These are phyloP conservation scores for Fusarium bactridioides DNA, from an alignment of 2,329 filamentous ascomycete species.

Conservation along the genomic window DNA sequence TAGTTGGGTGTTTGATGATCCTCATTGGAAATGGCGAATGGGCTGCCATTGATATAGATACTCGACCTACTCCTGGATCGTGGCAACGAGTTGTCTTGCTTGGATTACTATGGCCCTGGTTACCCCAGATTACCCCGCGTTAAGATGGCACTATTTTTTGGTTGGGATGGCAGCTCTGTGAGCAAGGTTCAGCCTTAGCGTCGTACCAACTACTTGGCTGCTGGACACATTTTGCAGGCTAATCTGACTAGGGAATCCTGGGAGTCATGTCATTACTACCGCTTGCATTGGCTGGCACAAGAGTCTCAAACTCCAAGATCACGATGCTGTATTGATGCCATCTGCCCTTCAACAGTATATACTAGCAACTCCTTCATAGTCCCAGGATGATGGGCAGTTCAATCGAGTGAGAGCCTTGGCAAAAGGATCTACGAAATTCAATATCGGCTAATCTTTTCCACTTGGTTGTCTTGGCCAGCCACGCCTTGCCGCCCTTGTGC, in stretches of 20 bases:
- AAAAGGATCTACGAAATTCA: neutral
- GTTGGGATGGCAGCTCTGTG: neutral
- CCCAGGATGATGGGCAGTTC: neutral
- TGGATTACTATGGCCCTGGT: neutral
- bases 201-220: neutral
- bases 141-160: neutral
- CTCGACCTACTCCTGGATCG: neutral
- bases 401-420: neutral
- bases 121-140: slow-evolving; percentile 29
- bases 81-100: neutral
- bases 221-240: too few relatives aligned
- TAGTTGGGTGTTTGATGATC: neutral
- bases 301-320: neutral
- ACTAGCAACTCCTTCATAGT: neutral
- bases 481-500: neutral
- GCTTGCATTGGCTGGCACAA: neutral
- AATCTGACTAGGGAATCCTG: neutral
- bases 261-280: neutral
- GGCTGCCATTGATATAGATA: slow-evolving; percentile 14
- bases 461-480: neutral
- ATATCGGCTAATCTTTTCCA: neutral
- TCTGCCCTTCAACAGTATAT: neutral
- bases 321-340: neutral
- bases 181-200: slow-evolving; percentile 9
- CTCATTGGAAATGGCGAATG: neutral